phyloP scores from a whole-genome alignment of 805 yeast genomes.

The Metschnikowia amazonensis region DNA sequence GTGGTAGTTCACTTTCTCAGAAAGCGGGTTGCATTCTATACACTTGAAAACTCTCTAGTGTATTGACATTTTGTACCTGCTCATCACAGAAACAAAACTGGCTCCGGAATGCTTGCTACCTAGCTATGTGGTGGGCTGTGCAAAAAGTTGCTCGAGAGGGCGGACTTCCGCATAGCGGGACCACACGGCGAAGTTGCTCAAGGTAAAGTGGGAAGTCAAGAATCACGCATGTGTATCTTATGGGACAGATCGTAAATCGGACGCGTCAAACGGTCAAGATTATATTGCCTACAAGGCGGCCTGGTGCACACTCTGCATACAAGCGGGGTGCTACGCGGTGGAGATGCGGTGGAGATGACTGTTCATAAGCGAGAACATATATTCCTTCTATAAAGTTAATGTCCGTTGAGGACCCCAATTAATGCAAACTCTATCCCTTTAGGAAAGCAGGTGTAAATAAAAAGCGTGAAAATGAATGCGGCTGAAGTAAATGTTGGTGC shows the following conservation, averaged over 20 bases:
- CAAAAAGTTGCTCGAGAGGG: background rate
- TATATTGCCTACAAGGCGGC: background rate
- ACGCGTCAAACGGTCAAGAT: conserved; percentile 1
- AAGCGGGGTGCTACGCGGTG: background rate
- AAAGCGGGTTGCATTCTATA: too few relatives aligned
- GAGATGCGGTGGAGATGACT: background rate
- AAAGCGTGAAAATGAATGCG: conserved; percentile 17
- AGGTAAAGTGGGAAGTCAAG: background rate
- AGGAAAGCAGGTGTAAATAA: conserved; percentile 18
- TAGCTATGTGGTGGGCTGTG: background rate
- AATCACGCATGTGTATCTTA: background rate
- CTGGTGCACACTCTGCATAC: background rate
- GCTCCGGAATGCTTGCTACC: background rate
- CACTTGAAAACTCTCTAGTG: too few relatives aligned
- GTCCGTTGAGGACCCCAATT: conserved; percentile 52
- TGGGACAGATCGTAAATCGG: background rate
- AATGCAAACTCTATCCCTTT: conserved; percentile 39
- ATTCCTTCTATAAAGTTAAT: conserved; percentile 20
- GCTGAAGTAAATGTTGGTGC: conserved; percentile 19
- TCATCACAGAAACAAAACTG: too few relatives aligned
- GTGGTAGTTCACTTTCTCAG: too few relatives aligned
- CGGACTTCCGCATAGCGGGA: background rate
- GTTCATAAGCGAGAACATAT: background rate
- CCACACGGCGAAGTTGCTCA: background rate
- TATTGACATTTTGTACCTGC: too few relatives aligned